Evolutionary conservation across 192 early-diverging fungal genomes (phyloP).

Genomic region (Chytriomyces sp.): DNA sequence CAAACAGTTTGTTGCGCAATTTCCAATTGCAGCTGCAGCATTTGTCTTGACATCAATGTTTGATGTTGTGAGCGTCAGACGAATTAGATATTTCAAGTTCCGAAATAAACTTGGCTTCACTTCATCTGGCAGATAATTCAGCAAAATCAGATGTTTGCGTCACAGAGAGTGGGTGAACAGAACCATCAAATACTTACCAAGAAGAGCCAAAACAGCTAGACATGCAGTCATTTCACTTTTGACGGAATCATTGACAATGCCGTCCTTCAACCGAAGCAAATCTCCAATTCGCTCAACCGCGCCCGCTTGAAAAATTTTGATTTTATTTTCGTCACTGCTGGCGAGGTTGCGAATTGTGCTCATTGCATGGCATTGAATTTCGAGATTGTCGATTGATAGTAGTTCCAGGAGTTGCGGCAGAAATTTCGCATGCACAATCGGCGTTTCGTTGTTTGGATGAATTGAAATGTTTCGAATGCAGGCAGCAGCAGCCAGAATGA

Average conservation of each 20-base stretch:
- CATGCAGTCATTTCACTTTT: conserved; percentile 77
- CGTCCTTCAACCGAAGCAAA: conserved; percentile 49
- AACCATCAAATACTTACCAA: conserved; percentile 38
- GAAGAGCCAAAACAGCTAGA: conserved; percentile 79
- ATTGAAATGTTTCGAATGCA: conserved; percentile 91
- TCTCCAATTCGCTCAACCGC: conserved; percentile 75
- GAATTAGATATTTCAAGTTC: conserved; percentile 70
- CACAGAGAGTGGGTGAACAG: neutral
- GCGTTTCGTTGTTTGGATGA: conserved; percentile 81
- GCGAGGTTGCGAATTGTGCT: conserved; percentile 79
- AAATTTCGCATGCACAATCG: conserved; percentile 81
- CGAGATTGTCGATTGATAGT: conserved; percentile 69
- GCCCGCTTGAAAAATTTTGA: conserved; percentile 74
- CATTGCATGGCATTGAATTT: conserved; percentile 83
- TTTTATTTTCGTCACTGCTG: conserved; percentile 78
- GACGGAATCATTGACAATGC: conserved; percentile 6
- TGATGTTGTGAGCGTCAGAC: conserved; percentile 63
- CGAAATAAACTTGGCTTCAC: conserved; percentile 32
- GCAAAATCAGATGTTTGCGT: neutral
- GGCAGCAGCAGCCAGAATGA: conserved; percentile 82
- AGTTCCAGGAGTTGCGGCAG: conserved; percentile 71
- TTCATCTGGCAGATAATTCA: conserved; percentile 8
- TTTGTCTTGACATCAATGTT: conserved; percentile 78
- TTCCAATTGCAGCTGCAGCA: conserved; percentile 78
- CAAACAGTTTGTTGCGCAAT: conserved; percentile 63